Evolutionary conservation across 352 stramenopile species (phyloP).

Genomic region (Phytophthora lateralis): DNA sequence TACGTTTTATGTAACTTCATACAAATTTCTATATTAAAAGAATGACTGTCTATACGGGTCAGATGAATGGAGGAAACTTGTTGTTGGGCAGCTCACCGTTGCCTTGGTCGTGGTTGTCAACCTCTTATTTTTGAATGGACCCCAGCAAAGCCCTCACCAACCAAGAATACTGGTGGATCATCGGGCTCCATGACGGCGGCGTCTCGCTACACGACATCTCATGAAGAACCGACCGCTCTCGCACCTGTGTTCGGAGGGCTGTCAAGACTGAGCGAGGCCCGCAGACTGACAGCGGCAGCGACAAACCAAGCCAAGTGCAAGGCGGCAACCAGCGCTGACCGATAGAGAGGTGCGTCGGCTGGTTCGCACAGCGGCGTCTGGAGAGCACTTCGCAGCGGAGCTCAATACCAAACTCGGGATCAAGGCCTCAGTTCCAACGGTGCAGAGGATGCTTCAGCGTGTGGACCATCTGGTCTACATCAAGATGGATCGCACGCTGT

Average conservation of each 20-base stretch:
- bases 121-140: conserved; percentile 10
- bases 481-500: conserved; percentile 10
- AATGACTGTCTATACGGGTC: no score
- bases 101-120: no score
- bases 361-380: no score
- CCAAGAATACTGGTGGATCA: background rate
- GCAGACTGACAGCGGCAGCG: background rate
- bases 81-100: no score
- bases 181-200: background rate
- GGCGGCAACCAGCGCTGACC: conserved; percentile 1
- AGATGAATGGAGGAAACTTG: no score
- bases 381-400: no score
- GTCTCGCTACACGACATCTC: conserved; percentile 6
- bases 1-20: no score
- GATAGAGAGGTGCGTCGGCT: no score
- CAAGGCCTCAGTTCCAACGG: no score
- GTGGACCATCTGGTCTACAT: conserved; percentile 9
- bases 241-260: conserved; percentile 2
- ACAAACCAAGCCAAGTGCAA: background rate
- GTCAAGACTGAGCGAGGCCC: conserved; percentile 6
- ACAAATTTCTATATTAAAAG: no score
- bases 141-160: conserved; percentile 1
- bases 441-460: no score
- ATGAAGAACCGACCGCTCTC: conserved; percentile 1
- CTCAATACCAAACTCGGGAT: no score